A percentile compares a stretch with the other conserved stretches of the same genome.
phyloP scores from a whole-genome alignment of 1,284 basidiomycete genomes.

The Apiotrichum laibachii region DNA sequence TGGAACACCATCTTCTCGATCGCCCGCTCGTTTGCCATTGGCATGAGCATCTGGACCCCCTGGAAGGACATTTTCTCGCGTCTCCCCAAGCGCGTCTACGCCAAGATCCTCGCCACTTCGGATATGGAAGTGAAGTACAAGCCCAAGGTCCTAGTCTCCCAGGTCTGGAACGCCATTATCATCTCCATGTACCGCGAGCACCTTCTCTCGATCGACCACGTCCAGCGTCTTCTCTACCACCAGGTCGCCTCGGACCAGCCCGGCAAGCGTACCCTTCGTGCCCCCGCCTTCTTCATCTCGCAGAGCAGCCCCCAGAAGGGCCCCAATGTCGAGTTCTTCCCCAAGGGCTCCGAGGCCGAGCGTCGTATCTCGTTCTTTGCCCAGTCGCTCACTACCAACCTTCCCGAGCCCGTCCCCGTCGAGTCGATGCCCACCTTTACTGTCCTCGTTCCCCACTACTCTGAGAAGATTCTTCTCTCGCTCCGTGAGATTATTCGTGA shows the following conservation, averaged over 20 bases:
- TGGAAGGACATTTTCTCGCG: constrained; percentile 93
- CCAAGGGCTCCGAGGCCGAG: constrained; percentile 84
- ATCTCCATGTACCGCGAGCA: constrained; percentile 99
- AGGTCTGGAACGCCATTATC: constrained; percentile 97
- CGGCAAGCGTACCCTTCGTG: constrained; percentile 80
- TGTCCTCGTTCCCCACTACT: constrained; percentile 91
- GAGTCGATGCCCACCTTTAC: constrained; percentile 98
- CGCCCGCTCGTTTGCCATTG: constrained; percentile 80
- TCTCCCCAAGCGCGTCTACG: constrained; percentile 89
- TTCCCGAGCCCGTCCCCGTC: constrained; percentile 85
- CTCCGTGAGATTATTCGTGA: constrained; percentile 94
- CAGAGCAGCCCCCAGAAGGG: constrained; percentile 72
- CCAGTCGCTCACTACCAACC: constrained; percentile 82
- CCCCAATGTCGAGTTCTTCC: constrained; percentile 85
- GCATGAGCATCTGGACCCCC: constrained; percentile 93
- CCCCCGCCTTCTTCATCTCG: constrained; percentile 91
- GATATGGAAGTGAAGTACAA: constrained; percentile 98
- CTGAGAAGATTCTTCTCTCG: constrained; percentile 90
- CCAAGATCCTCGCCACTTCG: constrained; percentile 82
- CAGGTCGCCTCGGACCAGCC: constrained; percentile 80
- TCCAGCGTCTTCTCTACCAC: constrained; percentile 90
- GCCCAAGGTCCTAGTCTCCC: constrained; percentile 94
- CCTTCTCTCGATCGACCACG: constrained; percentile 90
- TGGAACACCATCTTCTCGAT: constrained; percentile 96
- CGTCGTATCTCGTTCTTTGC: constrained; percentile 95